A percentile compares a stretch with the other conserved stretches of the same genome.
phyloP scores from a whole-genome alignment of 306 rosid species.

The Gastrolobium bilobum region DNA sequence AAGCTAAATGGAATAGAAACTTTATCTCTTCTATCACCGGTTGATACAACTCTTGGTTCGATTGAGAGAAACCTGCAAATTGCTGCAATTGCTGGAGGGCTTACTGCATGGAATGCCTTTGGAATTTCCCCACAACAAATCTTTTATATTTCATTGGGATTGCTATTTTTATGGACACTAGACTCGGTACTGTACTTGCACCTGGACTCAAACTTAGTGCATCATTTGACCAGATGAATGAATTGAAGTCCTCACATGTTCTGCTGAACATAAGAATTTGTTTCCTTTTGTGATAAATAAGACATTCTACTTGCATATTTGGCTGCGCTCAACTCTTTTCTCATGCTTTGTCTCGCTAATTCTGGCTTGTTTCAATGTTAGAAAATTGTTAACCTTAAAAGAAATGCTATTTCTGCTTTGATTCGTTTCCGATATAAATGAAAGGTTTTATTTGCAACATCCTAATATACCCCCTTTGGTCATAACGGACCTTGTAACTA shows the following conservation, averaged over 20 bases:
- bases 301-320: neutral
- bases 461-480: neutral
- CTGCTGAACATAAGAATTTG: neutral
- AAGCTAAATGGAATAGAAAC: constrained; percentile 90
- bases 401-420: constrained; percentile 18
- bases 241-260: constrained; percentile 23
- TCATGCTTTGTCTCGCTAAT: neutral
- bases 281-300: neutral
- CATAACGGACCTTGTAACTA: neutral
- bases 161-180: constrained; percentile 81
- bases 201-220: neutral
- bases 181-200: constrained; percentile 64
- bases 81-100: constrained; percentile 69
- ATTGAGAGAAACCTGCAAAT: constrained; percentile 82
- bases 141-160: constrained; percentile 69
- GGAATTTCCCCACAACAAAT: constrained; percentile 67
- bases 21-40: constrained; percentile 80
- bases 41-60: constrained; percentile 86
- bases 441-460: neutral
- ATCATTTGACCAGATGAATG: constrained; percentile 12
- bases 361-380: neutral
- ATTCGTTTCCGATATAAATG: neutral
- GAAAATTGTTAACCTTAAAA: constrained; percentile 15
- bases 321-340: neutral
- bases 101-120: constrained; percentile 74